Evolutionary conservation across 371 early-diverging fungal species (phyloP).

Genomic region (Gilbertella persicaria): DNA sequence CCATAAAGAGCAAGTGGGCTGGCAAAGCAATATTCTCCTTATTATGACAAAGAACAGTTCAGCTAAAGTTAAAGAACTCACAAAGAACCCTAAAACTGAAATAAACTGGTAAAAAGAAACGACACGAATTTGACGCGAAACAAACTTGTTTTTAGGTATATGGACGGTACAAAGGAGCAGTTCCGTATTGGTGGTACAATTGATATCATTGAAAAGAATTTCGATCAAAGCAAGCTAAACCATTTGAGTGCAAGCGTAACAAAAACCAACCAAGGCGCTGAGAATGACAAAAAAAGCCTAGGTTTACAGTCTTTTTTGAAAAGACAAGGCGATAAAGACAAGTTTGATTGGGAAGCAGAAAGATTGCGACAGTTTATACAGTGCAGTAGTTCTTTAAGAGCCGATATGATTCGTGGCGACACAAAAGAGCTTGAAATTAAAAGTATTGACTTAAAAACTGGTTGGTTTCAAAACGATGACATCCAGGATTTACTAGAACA

Average conservation of each 20-base stretch:
- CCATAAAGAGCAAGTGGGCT: constrained; percentile 37
- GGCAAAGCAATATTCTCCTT: constrained; percentile 42
- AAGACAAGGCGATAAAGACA: constrained; percentile 5
- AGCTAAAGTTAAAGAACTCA: constrained; percentile 38
- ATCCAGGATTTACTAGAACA: constrained; percentile 30
- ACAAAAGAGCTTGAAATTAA: constrained; percentile 13
- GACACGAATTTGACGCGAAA: not conserved
- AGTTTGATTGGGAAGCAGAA: constrained; percentile 43
- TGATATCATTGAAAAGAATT: not conserved
- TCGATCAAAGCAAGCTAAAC: not conserved
- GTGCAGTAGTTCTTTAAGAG: constrained; percentile 9
- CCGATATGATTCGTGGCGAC: constrained; percentile 7
- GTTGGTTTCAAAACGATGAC: constrained; percentile 27
- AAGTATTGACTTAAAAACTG: constrained; percentile 13
- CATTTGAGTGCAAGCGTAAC: constrained; percentile 10
- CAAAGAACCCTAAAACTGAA: constrained; percentile 33
- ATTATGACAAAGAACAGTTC: constrained; percentile 43
- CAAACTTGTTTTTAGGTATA: constrained; percentile 25
- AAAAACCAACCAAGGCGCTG: not conserved
- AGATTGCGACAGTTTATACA: constrained; percentile 33
- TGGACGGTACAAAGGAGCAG: constrained; percentile 10
- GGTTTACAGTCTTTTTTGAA: constrained; percentile 25
- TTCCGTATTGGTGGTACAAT: not conserved
- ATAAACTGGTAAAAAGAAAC: constrained; percentile 38
- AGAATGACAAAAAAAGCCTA: constrained; percentile 10